These are phyloP conservation scores for Pseudozyma tsukubaensis DNA, from an alignment of 1,284 basidiomycete species.

Conservation along the genomic window DNA sequence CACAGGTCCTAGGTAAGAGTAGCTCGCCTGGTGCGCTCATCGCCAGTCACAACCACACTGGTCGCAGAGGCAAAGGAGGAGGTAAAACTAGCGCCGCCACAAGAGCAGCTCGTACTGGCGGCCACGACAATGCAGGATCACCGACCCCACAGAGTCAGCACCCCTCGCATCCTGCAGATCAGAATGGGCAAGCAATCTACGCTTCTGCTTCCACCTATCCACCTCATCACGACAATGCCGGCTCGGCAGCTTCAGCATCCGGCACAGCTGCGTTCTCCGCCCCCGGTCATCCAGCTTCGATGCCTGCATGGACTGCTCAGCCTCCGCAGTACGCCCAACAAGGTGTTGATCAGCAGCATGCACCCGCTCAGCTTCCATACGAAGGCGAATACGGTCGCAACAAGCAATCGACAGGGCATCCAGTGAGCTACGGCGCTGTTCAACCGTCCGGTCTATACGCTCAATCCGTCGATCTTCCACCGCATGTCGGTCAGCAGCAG, in stretches of 20 bases:
- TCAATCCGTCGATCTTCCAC: conserved; percentile 21
- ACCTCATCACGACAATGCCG: conserved; percentile 6
- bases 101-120: conserved; percentile 24
- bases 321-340: conserved; percentile 20
- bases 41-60: conserved; percentile 46
- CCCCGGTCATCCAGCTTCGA: conserved; percentile 5
- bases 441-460: background rate
- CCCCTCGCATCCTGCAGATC: background rate
- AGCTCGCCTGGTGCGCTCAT: conserved; percentile 45
- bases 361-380: background rate
- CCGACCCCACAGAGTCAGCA: conserved; percentile 2
- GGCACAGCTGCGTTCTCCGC: conserved; percentile 8
- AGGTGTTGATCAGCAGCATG: conserved; percentile 7
- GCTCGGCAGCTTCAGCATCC: conserved; percentile 8
- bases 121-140: conserved; percentile 7
- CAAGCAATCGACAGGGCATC: too few relatives aligned
- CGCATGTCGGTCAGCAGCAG: conserved; percentile 23
- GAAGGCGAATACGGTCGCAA: too few relatives aligned
- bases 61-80: conserved; percentile 35
- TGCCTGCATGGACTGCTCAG: conserved; percentile 21
- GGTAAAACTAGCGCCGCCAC: conserved; percentile 33
- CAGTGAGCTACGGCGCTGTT: conserved; percentile 2
- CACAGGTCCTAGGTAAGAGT: conserved; percentile 57
- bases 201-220: conserved; percentile 10
- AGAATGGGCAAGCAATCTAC: conserved; percentile 15